phyloP scores from a whole-genome alignment of 2,329 filamentous ascomycete genomes.

The Ceratocystis alfenasii region DNA sequence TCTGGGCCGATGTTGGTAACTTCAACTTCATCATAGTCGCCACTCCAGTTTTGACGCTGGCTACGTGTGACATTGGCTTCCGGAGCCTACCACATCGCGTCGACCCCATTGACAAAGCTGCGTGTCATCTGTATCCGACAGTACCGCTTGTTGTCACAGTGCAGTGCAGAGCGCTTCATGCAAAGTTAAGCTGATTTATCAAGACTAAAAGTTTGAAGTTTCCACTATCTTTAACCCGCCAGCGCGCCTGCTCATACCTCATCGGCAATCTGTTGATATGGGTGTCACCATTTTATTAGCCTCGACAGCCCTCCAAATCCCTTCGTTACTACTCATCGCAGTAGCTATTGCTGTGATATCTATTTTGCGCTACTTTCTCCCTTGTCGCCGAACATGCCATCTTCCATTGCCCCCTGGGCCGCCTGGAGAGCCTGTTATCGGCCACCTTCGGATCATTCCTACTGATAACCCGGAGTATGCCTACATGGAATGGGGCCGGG shows the following conservation, averaged over 20 bases:
- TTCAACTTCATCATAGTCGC: background rate
- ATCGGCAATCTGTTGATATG: background rate
- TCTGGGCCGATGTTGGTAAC: background rate
- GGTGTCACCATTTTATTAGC: background rate
- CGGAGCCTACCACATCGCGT: background rate
- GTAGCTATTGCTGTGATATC: background rate
- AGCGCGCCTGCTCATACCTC: too few species aligned
- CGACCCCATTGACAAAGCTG: background rate
- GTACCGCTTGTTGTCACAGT: background rate
- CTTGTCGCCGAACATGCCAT: background rate
- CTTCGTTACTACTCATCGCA: background rate
- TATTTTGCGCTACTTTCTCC: background rate
- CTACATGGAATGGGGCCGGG: constrained; percentile 27
- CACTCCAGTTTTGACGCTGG: background rate
- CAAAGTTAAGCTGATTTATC: background rate
- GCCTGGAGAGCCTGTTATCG: constrained; percentile 32
- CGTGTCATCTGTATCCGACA: background rate
- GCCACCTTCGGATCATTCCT: constrained; percentile 35
- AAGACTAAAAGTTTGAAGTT: background rate
- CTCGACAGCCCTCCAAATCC: background rate
- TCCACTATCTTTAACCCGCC: background rate
- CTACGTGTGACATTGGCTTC: background rate
- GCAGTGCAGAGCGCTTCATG: background rate
- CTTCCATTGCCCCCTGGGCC: constrained; percentile 29
- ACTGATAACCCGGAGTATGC: constrained; percentile 28